Conservation (phyloP, 2,329 filamentous ascomycete genomes). For the Anthostomella pinea region DNA sequence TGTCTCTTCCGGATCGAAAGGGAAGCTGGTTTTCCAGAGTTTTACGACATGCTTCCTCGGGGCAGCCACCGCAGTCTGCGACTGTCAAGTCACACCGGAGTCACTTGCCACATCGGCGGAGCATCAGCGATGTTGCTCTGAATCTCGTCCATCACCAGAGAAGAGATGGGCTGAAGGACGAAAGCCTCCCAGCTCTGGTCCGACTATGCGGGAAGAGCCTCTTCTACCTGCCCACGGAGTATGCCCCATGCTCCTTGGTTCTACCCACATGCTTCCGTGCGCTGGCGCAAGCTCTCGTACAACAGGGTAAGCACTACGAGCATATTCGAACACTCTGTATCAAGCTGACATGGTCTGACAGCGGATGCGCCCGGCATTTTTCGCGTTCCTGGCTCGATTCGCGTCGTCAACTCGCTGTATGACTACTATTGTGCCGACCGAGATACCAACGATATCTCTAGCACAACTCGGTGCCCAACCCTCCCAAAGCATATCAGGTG, state of each 20-base stretch:
- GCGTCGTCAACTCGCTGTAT: slow-evolving; percentile 56
- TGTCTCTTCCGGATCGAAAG: slow-evolving; percentile 24
- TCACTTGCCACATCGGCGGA: slow-evolving; percentile 44
- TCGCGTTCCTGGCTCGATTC: slow-evolving; percentile 58
- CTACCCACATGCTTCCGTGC: slow-evolving; percentile 66
- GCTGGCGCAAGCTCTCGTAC: slow-evolving; percentile 61
- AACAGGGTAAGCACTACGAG: slow-evolving; percentile 47
- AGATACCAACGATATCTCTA: slow-evolving; percentile 48
- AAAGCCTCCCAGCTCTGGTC: slow-evolving; percentile 57
- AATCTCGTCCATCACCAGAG: slow-evolving; percentile 42
- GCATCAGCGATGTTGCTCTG: slow-evolving; percentile 53
- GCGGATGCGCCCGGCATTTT: slow-evolving; percentile 58
- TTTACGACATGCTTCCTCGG: slow-evolving; percentile 34
- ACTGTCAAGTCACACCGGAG: slow-evolving; percentile 24
- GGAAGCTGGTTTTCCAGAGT: slow-evolving; percentile 39
- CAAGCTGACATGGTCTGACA: slow-evolving; percentile 24
- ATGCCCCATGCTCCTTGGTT: slow-evolving; percentile 54
- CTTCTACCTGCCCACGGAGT: slow-evolving; percentile 58
- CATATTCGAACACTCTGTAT: neutral
- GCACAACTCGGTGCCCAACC: slow-evolving; percentile 57
- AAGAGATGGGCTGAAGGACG: slow-evolving; percentile 45
- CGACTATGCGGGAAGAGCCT: slow-evolving; percentile 61
- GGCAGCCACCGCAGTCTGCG: slow-evolving; percentile 23
- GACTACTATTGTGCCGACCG: slow-evolving; percentile 59
- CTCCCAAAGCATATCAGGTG: slow-evolving; percentile 59